Percentiles rank a stretch among this genome's conserved stretches.
Conservation (phyloP, 129 eudicot genomes). For the Lactuca sativa region DNA sequence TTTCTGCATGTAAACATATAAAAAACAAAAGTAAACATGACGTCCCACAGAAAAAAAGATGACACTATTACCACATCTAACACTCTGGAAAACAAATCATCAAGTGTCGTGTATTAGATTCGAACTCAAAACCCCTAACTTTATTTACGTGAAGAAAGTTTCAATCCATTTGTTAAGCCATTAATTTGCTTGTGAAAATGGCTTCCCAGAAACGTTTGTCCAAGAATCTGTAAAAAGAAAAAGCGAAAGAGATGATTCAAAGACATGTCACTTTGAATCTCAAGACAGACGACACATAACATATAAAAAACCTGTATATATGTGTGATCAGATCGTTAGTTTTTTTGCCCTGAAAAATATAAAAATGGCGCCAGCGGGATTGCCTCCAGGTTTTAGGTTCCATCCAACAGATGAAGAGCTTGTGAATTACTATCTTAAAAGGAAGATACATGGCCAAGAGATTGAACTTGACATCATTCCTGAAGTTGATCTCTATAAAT, state of each 20-base stretch:
- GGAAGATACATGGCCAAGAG: constrained; percentile 83
- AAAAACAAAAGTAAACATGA: constrained; percentile 37
- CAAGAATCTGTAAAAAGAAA: constrained; percentile 56
- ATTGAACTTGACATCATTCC: constrained; percentile 95
- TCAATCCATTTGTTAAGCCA: constrained; percentile 1
- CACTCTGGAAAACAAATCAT: constrained; percentile 23
- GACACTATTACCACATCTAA: constrained; percentile 23
- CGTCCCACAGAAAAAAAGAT: constrained; percentile 20
- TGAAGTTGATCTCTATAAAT: constrained; percentile 97
- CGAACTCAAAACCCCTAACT: constrained; percentile 4
- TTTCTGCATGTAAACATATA: constrained; percentile 31
- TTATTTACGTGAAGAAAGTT: constrained; percentile 8
- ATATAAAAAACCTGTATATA: constrained; percentile 19
- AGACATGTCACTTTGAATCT: constrained; percentile 72
- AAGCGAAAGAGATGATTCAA: constrained; percentile 67
- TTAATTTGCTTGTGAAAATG: constrained; percentile 17
- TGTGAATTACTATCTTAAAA: constrained; percentile 84
- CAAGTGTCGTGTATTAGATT: not conserved
- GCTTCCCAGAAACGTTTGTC: constrained; percentile 80
- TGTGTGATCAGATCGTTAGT: constrained; percentile 15
- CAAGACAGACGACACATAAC: constrained; percentile 24
- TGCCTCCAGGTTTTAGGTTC: constrained; percentile 97
- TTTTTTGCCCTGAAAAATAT: constrained; percentile 1
- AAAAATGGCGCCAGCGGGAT: constrained; percentile 85
- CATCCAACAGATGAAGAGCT: constrained; percentile 98